Base-by-base conservation (phyloP, 441 rosid species). In the Viola pubescens region DNA sequence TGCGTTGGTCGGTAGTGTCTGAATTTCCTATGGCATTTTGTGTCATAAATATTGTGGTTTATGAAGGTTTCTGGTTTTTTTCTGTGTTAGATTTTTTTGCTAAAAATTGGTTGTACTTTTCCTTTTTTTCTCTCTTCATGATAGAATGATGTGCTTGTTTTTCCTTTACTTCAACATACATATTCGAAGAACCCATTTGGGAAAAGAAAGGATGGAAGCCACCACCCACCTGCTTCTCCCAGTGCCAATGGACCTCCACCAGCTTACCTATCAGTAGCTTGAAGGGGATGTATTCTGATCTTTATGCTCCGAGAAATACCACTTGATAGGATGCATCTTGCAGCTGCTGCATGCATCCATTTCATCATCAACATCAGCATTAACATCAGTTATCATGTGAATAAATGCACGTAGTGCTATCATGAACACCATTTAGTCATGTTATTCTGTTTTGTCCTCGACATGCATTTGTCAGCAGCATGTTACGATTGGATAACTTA, bases 151-250 rank as follows among this genome's bases (percentile, higher is more conserved):
- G 39, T 45, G 41, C 45, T 58, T 65, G 63, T n/a, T 49, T 67
- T 64, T 59, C 70, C 90, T 88, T 89, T 69, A 88, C 81, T 54
- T 34, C 34, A 40, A 58, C 48, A 62, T 81, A 94, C 86, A 48
- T 90, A 83, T 82, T 94, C 99, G 0, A 94, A 94, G 83, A 94
- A 94, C 64, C 99, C 99, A 54, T 94, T 75, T 63, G 99, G 97
- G 61, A 94, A 81, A 68, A 80, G 97, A 75, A 90, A 90, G 82
- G 97, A 94, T 58, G 77, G 70, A 51, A n/a, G 68, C 69, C 82
- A 87, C 69, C 82, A 87, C 43, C 37, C 62, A 12, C 65, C 74
- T 68, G 81, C 82, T 65, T 87, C 92, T 47, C 95, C 97, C 8
- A 82, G 80, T 56, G 79, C 89, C 9, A 87, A 82, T 73, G 97